phyloP scores from a whole-genome alignment of 1,284 basidiomycete genomes.

The Ganoderma lingzhi region DNA sequence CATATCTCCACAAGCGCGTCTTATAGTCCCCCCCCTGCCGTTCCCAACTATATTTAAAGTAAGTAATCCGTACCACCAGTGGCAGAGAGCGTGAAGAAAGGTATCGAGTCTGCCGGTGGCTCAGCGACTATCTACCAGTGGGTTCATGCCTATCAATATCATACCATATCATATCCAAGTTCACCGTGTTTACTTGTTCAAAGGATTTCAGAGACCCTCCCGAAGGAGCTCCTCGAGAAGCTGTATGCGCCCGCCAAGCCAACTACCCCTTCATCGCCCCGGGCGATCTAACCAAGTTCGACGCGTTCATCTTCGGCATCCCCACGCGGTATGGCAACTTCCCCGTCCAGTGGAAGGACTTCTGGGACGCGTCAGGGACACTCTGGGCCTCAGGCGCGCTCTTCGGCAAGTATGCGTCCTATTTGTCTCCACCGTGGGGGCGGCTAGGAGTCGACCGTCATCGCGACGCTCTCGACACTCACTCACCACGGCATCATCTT shows the following conservation, averaged over 20 bases:
- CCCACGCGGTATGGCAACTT: constrained; percentile 83
- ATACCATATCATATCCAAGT: background rate
- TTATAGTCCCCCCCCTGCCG: background rate
- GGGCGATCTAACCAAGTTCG: constrained; percentile 69
- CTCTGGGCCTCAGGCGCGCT: constrained; percentile 81
- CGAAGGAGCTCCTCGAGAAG: constrained; percentile 77
- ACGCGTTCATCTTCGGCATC: constrained; percentile 78
- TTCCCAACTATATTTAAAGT: too few species aligned
- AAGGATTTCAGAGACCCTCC: constrained; percentile 86
- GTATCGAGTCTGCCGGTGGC: constrained; percentile 78
- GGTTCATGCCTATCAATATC: constrained; percentile 37
- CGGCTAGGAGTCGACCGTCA: constrained; percentile 77
- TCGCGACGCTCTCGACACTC: constrained; percentile 76
- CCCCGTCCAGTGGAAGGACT: constrained; percentile 78
- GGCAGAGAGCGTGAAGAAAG: constrained; percentile 81
- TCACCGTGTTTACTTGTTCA: constrained; percentile 1
- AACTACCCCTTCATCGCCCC: constrained; percentile 79
- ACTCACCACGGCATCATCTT: constrained; percentile 84
- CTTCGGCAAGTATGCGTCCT: constrained; percentile 82
- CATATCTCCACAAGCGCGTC: constrained; percentile 76
- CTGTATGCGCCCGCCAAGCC: constrained; percentile 80
- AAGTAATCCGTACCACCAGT: constrained; percentile 51
- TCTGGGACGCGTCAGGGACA: constrained; percentile 84
- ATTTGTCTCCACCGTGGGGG: constrained; percentile 81
- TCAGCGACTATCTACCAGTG: constrained; percentile 78